A percentile compares a stretch with the other conserved stretches of the same genome.
phyloP scores from a whole-genome alignment of 1,139 yeast genomes.

The Pichia sp. region DNA sequence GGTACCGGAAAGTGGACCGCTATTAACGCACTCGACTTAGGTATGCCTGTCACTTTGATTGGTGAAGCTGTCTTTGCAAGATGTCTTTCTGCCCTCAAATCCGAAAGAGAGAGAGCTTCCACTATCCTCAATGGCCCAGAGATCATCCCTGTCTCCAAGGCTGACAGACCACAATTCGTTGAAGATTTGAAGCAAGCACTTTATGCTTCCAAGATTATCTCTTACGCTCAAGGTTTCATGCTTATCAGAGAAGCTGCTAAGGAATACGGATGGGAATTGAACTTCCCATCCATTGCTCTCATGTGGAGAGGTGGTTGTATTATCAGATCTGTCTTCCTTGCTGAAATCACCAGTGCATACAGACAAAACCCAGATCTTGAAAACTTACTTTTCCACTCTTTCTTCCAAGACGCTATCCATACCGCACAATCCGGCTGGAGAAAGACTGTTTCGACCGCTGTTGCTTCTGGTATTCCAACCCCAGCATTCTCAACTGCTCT shows the following conservation, averaged over 20 bases:
- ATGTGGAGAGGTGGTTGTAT: slow-evolving; percentile 99
- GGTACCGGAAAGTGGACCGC: slow-evolving; percentile 99
- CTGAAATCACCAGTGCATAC: slow-evolving; percentile 95
- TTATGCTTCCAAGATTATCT: slow-evolving; percentile 96
- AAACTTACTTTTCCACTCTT: slow-evolving; percentile 91
- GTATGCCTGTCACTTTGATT: slow-evolving; percentile 96
- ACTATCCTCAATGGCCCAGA: slow-evolving; percentile 71
- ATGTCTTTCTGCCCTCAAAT: slow-evolving; percentile 88
- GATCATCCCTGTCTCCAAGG: slow-evolving; percentile 44
- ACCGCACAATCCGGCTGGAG: slow-evolving; percentile 98
- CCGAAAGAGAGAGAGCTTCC: slow-evolving; percentile 85
- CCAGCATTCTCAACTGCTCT: slow-evolving; percentile 98
- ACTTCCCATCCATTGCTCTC: slow-evolving; percentile 96
- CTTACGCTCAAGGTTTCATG: slow-evolving; percentile 99
- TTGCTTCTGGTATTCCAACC: slow-evolving; percentile 86
- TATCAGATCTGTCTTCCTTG: slow-evolving; percentile 97
- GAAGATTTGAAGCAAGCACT: slow-evolving; percentile 97
- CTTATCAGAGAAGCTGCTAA: slow-evolving; percentile 96
- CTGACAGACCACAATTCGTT: slow-evolving; percentile 76
- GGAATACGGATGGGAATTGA: slow-evolving; percentile 94
- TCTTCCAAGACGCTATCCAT: slow-evolving; percentile 85
- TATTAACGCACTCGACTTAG: slow-evolving; percentile 93
- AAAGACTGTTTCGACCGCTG: slow-evolving; percentile 70
- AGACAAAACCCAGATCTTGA: slow-evolving; percentile 89
- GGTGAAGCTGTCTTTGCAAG: slow-evolving; percentile 99